Evolutionary conservation across 305 asterid genomes (phyloP).

Genomic region (Nicotiana rustica): DNA sequence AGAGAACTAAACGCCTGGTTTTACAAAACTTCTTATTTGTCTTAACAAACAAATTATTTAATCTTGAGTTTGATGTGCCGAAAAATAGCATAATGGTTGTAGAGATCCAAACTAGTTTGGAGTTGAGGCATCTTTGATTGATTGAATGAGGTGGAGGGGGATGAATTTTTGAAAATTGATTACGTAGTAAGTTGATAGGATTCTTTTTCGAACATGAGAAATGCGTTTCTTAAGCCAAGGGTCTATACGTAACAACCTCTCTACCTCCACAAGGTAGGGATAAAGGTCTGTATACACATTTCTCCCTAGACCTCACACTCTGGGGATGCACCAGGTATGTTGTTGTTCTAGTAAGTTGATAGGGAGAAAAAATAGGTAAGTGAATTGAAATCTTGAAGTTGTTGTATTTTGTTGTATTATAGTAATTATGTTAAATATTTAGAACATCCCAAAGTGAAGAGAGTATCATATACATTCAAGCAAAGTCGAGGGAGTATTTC

Average conservation of each 20-base stretch:
- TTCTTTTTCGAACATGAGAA: too few species aligned
- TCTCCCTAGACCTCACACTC: too few species aligned
- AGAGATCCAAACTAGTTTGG: not conserved
- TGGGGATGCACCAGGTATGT: too few species aligned
- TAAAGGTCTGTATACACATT: too few species aligned
- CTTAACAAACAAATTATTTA: not conserved
- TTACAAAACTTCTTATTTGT: not conserved
- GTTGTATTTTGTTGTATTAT: not conserved
- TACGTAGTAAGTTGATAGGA: too few species aligned
- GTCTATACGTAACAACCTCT: too few species aligned
- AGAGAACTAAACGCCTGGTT: not conserved
- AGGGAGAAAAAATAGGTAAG: not conserved
- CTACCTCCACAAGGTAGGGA: too few species aligned
- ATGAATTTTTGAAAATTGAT: too few species aligned
- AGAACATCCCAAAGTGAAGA: not conserved
- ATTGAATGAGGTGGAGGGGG: too few species aligned
- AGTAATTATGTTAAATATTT: not conserved
- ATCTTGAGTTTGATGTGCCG: not conserved
- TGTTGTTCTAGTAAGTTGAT: not conserved
- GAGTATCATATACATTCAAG: not conserved
- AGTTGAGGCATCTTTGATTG: too few species aligned
- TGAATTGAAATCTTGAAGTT: not conserved
- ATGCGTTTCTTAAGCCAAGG: too few species aligned
- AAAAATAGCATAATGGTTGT: not conserved
- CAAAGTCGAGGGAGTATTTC: not conserved